Evolutionary conservation across 345 rosid genomes (phyloP).

Genomic region (Acer negundo): DNA sequence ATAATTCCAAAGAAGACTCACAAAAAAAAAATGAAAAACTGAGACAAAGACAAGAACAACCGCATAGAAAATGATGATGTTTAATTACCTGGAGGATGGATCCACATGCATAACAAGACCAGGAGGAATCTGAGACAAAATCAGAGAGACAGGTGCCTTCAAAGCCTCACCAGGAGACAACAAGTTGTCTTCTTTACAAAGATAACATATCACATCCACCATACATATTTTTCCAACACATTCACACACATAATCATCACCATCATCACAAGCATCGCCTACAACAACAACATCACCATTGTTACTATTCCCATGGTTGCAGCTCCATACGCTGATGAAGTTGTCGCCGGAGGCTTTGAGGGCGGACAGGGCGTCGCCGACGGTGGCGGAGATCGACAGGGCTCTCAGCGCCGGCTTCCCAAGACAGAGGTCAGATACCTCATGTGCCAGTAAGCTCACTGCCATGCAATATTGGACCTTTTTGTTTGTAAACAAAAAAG

Average conservation of each 20-base stretch:
- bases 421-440: constrained; percentile 87
- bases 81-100: constrained; percentile 62
- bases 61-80: background rate
- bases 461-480: constrained; percentile 54
- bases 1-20: background rate
- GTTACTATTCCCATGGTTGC: constrained; percentile 39
- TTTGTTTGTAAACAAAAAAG: background rate
- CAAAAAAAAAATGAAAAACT: background rate
- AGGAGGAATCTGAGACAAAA: constrained; percentile 49
- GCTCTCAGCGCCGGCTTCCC: constrained; percentile 88
- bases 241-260: constrained; percentile 37
- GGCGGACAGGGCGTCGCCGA: constrained; percentile 55
- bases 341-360: constrained; percentile 62
- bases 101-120: constrained; percentile 59
- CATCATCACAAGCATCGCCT: background rate
- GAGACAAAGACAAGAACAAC: background rate
- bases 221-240: constrained; percentile 88
- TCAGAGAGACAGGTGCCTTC: constrained; percentile 61
- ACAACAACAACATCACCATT: background rate
- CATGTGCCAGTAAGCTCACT: constrained; percentile 56
- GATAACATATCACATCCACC: constrained; percentile 86
- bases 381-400: constrained; percentile 54
- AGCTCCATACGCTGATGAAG: constrained; percentile 78
- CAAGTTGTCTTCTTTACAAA: constrained; percentile 54
- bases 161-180: constrained; percentile 56